Evolutionary conservation across 257 asterid species (phyloP).

Genomic region (Nicotiana noctiflora): DNA sequence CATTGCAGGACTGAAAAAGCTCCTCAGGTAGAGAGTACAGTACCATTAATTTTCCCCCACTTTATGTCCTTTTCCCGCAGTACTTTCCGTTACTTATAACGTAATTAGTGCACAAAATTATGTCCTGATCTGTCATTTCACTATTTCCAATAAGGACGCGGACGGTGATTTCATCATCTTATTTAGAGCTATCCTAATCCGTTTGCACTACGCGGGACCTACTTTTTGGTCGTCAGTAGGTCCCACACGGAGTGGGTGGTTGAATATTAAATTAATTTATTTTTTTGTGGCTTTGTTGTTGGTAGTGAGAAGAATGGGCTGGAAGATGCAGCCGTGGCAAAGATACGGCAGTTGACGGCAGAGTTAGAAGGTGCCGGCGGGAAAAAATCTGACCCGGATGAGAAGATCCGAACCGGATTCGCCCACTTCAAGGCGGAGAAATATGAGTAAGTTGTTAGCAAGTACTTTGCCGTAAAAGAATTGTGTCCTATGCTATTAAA

Average conservation of each 20-base stretch:
- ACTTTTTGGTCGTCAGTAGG: not conserved
- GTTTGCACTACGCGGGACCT: conserved; percentile 16
- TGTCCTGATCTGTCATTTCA: conserved; percentile 35
- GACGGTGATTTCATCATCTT: not conserved
- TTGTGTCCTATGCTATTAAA: not conserved
- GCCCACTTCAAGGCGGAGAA: conserved; percentile 44
- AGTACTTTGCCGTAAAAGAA: not conserved
- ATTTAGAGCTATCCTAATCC: not conserved
- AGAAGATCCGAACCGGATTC: conserved; percentile 69
- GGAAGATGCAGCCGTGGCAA: conserved; percentile 62
- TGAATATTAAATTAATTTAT: not conserved
- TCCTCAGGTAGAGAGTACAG: conserved; percentile 46
- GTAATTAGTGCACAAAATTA: not conserved
- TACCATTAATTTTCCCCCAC: not conserved
- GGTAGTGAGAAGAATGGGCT: conserved; percentile 59
- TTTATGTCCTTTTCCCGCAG: not conserved
- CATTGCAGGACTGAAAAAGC: conserved; percentile 67
- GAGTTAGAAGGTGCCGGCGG: conserved; percentile 36
- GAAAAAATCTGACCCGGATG: conserved; percentile 37
- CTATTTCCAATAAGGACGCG: not conserved
- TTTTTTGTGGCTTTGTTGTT: not conserved
- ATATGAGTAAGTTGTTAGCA: conserved; percentile 33
- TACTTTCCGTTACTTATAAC: not conserved
- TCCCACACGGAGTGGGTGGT: conserved; percentile 6
- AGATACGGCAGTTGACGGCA: conserved; percentile 57